Evolutionary conservation across 1,284 basidiomycete genomes (phyloP), one percentile per base, ranked within the genome.

Genomic region (Cryptococcus jaspeensis): DNA sequence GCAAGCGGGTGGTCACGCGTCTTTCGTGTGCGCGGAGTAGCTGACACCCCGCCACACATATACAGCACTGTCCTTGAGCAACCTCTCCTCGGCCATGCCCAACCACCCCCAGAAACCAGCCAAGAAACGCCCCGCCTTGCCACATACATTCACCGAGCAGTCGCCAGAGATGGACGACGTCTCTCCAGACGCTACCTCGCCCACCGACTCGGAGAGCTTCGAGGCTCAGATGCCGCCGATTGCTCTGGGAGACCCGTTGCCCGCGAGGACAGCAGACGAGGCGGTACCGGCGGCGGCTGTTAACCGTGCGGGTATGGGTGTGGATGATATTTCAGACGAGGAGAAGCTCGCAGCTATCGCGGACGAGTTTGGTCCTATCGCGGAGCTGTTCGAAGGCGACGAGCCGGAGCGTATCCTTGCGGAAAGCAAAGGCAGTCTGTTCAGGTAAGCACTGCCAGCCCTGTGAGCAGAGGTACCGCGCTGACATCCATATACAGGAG

Each of bases 351-450:
- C 50, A 5, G 72, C 71, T n/a, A 77, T 79, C 44, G 54, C 60
- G 2, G 73, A 72, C 32, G 74, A 77, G 53, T 79, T 77, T 63
- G 78, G 78, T 3, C 66, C 71, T 41, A 67, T 75, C 22, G 69
- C 67, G 12, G 18, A 64, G 71, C 36, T 73, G 80, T 65, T 71
- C 49, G 83, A 85, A 63, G 83, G 84, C 1, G 66, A 69, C 1
- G 64, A 83, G 50, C 78, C 82, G 44, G 84, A 85, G 64, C 76
- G 76, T 36, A 71, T 87, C 9, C 58, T 87, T 5, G 72, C 82
- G 1, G 84, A 86, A 65, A 74, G 78, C 5, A 84, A 85, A 64
- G 85, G 75, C 2, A 66, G 65, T 28, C 53, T 76, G 50, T 75
- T 71, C 69, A 73, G 70, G 70, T 71, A 51, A 63, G 67, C 64